Evolutionary conservation across 179 eudicot species (phyloP), one percentile per base, ranked within the genome.

Genomic region (Silene vulgaris): DNA sequence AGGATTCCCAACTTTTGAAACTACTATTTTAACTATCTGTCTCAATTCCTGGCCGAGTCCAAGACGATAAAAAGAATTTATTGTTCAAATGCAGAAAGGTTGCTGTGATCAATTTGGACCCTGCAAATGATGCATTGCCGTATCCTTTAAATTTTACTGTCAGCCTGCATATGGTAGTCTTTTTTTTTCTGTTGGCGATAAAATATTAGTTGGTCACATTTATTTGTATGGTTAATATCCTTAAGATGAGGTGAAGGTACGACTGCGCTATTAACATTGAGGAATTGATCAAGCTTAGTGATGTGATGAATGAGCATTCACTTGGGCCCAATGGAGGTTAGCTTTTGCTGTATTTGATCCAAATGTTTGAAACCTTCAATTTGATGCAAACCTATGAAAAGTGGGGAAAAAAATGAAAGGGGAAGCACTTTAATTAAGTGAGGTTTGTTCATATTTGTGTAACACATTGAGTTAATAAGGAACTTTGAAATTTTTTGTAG

Each of bases 271-370:
- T 95, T 59, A 95, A 95, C 79, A 89, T 95, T 74, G 97, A 95
- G 86, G 97, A 92, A 71, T 82, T 95, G 77, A 82, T 95, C 75
- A 95, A 90, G 83, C 97, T 95, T 35, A 84, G 84, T 74, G 96
- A 95, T 88, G 97, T 92, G 69, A 92, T 95, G 99, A 82, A 64
- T 78, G 93, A 90, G 85, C 99, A 95, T 78, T 87, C 97, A 11
- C 99, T 95, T 79, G 99, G 99, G 72, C 99, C 99, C 60, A 92
- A 95, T 86, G 99, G 99, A 89, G 99, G 99, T 95, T 57, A 81
- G 88, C 6, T n/a, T 32, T 74, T 62, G 14, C 17, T 12, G 17
- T 14, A 1, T 40, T 40, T 40, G 12, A 40, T 8, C 48, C 11
- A 40, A 40, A 40, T 40, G 48, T 40, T 40, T 0, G 45, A 37